Conservation (phyloP, 2,329 filamentous ascomycete species). For the Colletotrichum simmondsii region DNA sequence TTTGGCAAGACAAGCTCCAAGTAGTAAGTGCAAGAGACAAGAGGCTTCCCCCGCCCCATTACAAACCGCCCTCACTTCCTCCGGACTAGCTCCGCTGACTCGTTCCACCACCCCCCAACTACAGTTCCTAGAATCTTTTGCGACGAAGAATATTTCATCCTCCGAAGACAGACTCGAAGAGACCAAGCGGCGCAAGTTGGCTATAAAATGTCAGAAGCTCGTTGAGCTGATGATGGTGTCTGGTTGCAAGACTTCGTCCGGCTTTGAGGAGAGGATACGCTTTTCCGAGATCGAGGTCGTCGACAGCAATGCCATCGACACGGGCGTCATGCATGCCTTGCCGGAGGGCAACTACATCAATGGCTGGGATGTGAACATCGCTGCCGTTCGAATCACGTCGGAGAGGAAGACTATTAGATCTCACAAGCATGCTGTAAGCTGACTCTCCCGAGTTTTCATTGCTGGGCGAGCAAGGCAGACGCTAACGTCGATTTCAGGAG, state of each 20-base stretch:
- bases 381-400: conserved; percentile 83
- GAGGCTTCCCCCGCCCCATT: background rate
- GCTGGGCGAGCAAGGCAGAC: background rate
- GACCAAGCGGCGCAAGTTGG: conserved; percentile 93
- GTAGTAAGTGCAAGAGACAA: conserved; percentile 68
- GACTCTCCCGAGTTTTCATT: conserved; percentile 29
- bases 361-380: conserved; percentile 97
- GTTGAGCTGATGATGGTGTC: conserved; percentile 99
- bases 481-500: conserved; percentile 67
- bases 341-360: conserved; percentile 94
- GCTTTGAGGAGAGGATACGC: conserved; percentile 95
- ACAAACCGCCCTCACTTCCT: background rate
- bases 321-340: conserved; percentile 85
- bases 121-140: conserved; percentile 96
- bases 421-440: conserved; percentile 90
- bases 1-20: conserved; percentile 99
- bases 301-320: conserved; percentile 91
- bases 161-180: conserved; percentile 96
- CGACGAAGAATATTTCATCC: conserved; percentile 95
- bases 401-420: conserved; percentile 88
- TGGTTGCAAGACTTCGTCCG: conserved; percentile 92
- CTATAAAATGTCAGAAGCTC: conserved; percentile 92
- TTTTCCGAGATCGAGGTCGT: conserved; percentile 98
- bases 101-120: conserved; percentile 22
- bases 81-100: conserved; percentile 17